Conservation (phyloP, 768 basidiomycete species). For the Suillus weaverae region DNA sequence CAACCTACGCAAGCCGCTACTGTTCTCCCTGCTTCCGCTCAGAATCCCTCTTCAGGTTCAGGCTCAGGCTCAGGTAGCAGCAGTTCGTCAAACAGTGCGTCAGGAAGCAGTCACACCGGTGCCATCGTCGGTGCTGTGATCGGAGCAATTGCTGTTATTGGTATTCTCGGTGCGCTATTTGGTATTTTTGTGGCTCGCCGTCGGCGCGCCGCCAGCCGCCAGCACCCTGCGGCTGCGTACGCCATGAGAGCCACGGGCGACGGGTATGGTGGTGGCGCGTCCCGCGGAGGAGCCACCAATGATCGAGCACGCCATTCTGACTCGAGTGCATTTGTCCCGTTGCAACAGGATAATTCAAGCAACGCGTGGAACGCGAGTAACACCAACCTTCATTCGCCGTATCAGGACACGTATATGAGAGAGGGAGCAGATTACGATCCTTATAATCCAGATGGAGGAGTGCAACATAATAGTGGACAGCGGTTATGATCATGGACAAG, state of each 20-base stretch:
- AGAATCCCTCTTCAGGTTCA: conserved; percentile 38
- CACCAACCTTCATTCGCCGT: conserved; percentile 43
- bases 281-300: conserved; percentile 21
- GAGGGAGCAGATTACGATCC: conserved; percentile 11
- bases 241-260: conserved; percentile 37
- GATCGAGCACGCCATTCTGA: conserved; percentile 47
- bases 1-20: conserved; percentile 50
- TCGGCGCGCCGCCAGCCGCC: conserved; percentile 41
- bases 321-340: conserved; percentile 71
- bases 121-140: conserved; percentile 30
- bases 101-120: conserved; percentile 21
- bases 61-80: conserved; percentile 16
- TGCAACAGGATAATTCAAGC: conserved; percentile 61
- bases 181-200: conserved; percentile 55
- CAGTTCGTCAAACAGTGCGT: conserved; percentile 14
- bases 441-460: conserved; percentile 4
- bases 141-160: conserved; percentile 31
- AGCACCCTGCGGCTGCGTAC: conserved; percentile 34
- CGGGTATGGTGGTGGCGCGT: conserved; percentile 14
- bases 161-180: conserved; percentile 29
- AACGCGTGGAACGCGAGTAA: conserved; percentile 60
- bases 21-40: conserved; percentile 38
- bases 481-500: background rate
- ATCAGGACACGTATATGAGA: conserved; percentile 29
- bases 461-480: conserved; percentile 2